These are phyloP conservation scores for Rhodomyrtus psidioides DNA, from an alignment of 441 rosid genomes.

Conservation along the genomic window DNA sequence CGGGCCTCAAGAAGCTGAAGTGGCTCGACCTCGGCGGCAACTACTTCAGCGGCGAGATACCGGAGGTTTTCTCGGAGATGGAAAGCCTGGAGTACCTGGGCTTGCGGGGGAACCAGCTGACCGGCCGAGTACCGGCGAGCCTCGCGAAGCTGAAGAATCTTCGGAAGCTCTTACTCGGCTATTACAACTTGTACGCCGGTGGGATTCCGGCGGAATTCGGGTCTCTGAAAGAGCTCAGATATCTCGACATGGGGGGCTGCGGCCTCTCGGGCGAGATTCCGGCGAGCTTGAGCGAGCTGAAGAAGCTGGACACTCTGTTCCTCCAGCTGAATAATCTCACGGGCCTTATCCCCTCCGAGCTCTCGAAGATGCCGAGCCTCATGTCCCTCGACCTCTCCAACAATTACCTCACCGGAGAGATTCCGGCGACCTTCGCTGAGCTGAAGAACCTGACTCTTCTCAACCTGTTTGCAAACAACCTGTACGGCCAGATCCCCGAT, in stretches of 20 bases:
- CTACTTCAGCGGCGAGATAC: conserved; percentile 62
- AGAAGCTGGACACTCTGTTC: conserved; percentile 48
- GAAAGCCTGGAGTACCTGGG: conserved; percentile 57
- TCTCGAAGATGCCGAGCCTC: conserved; percentile 18
- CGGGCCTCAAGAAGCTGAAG: conserved; percentile 36
- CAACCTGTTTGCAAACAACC: conserved; percentile 49
- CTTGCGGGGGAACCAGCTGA: conserved; percentile 43
- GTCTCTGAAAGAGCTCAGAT: conserved; percentile 29
- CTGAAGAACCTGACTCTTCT: conserved; percentile 45
- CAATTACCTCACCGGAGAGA: conserved; percentile 59
- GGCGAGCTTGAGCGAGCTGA: conserved; percentile 40
- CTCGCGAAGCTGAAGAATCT: conserved; percentile 54
- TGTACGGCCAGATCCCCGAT: conserved; percentile 57
- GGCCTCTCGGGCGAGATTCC: conserved; percentile 75
- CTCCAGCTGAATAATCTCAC: conserved; percentile 63
- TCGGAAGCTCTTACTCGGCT: conserved; percentile 44
- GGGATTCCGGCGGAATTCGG: conserved; percentile 82
- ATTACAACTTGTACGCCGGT: conserved; percentile 43
- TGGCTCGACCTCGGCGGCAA: conserved; percentile 63
- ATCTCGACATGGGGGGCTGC: conserved; percentile 60
- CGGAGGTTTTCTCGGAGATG: conserved; percentile 57
- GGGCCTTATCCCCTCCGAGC: conserved; percentile 19
- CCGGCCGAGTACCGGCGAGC: conserved; percentile 46
- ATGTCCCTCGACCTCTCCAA: conserved; percentile 66
- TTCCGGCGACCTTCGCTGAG: conserved; percentile 46